phyloP scores from a whole-genome alignment of 2,329 filamentous ascomycete genomes.

The Hypoxylon sp. region DNA sequence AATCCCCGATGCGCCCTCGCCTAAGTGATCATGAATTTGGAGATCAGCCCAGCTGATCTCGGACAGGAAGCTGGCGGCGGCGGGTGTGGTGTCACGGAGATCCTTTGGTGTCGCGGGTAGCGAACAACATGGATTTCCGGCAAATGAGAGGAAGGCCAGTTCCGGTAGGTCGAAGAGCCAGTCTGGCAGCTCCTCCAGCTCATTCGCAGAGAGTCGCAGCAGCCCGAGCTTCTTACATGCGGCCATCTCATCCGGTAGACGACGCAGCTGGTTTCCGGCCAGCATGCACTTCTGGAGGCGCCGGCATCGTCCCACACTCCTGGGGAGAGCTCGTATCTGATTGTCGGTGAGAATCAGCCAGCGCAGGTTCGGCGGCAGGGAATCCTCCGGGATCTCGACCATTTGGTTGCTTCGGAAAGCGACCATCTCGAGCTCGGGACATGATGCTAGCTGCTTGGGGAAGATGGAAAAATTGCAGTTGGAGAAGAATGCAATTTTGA shows the following conservation, averaged over 20 bases:
- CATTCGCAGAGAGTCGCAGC: constrained; percentile 55
- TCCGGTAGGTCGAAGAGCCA: constrained; percentile 57
- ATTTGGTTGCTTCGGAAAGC: constrained; percentile 59
- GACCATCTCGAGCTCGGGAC: constrained; percentile 58
- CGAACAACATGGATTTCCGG: constrained; percentile 55
- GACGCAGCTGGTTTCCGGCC: constrained; percentile 54
- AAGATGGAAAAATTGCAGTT: constrained; percentile 55
- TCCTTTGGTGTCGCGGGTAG: constrained; percentile 31
- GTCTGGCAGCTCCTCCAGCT: constrained; percentile 48
- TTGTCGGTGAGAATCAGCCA: constrained; percentile 61
- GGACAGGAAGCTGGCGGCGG: constrained; percentile 45
- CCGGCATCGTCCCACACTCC: constrained; percentile 53
- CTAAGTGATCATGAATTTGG: constrained; percentile 51
- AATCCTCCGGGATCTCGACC: constrained; percentile 51
- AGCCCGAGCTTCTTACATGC: constrained; percentile 55
- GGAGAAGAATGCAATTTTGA: constrained; percentile 58
- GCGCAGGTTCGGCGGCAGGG: constrained; percentile 54
- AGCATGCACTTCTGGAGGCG: constrained; percentile 59
- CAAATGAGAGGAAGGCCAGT: constrained; percentile 57
- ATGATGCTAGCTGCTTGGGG: constrained; percentile 53
- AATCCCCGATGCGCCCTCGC: constrained; percentile 57
- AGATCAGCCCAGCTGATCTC: constrained; percentile 54
- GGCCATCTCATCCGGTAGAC: constrained; percentile 53
- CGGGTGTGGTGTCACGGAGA: constrained; percentile 25
- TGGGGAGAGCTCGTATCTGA: constrained; percentile 50